phyloP scores from a whole-genome alignment of 345 rosid species.

The Triadica sebifera region DNA sequence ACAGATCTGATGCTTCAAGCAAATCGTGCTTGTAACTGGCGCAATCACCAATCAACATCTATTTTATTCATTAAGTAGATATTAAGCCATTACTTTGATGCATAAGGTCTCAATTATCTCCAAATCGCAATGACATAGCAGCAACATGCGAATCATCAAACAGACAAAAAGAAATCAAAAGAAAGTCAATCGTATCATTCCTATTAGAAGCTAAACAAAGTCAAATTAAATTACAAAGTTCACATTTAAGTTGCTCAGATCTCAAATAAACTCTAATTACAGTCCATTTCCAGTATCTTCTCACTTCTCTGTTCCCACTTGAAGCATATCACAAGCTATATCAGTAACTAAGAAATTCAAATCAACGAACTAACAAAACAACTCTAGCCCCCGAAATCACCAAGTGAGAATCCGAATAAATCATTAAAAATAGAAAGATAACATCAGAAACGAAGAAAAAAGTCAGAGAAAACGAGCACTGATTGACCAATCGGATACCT shows the following conservation, averaged over 20 bases:
- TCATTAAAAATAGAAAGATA: neutral
- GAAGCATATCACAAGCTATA: neutral
- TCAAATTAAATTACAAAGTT: neutral
- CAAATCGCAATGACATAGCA: neutral
- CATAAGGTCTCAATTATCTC: neutral
- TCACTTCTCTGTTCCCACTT: too few species aligned
- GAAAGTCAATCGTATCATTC: neutral
- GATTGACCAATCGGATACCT: conserved; percentile 34
- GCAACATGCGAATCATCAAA: neutral
- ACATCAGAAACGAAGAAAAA: neutral
- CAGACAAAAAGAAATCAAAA: neutral
- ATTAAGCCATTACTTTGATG: neutral
- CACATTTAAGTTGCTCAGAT: neutral
- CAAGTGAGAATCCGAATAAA: neutral
- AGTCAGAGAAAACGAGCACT: neutral
- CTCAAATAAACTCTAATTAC: neutral
- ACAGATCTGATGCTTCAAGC: conserved; percentile 1
- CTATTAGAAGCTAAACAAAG: neutral
- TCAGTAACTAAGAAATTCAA: neutral
- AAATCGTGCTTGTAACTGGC: neutral
- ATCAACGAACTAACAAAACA: neutral
- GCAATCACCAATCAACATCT: neutral
- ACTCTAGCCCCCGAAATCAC: neutral
- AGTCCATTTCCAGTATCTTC: conserved; percentile 6
- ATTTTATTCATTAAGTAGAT: neutral